phyloP scores from a whole-genome alignment of 2,329 filamentous ascomycete genomes.

The Thielaviopsis punctulata region DNA sequence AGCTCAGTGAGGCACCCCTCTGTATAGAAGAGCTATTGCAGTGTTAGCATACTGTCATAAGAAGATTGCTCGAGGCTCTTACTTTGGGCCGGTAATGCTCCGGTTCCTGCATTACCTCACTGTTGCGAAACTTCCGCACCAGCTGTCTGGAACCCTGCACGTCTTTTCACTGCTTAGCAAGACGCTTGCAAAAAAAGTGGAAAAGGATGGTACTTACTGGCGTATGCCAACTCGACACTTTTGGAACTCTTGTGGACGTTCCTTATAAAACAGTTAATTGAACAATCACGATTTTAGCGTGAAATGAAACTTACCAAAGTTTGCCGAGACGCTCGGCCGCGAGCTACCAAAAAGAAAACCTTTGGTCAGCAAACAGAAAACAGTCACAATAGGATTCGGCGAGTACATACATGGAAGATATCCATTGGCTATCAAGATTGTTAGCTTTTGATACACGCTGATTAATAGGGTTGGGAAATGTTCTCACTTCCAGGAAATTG shows the following conservation, averaged over 20 bases:
- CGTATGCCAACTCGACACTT: constrained; percentile 80
- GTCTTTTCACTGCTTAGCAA: constrained; percentile 29
- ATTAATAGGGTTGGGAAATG: neutral
- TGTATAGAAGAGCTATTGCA: constrained; percentile 32
- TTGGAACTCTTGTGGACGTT: constrained; percentile 72
- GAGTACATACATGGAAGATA: constrained; percentile 46
- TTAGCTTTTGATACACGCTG: neutral
- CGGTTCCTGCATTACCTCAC: constrained; percentile 81
- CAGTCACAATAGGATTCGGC: neutral
- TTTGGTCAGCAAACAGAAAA: neutral
- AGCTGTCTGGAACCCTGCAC: constrained; percentile 87
- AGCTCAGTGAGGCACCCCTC: constrained; percentile 30
- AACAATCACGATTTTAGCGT: constrained; percentile 1
- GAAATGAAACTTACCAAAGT: constrained; percentile 39
- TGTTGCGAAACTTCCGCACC: constrained; percentile 91
- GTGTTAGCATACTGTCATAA: constrained; percentile 1
- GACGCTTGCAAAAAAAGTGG: neutral
- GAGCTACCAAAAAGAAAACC: constrained; percentile 40
- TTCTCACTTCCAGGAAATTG: constrained; percentile 67
- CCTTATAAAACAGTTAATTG: no score
- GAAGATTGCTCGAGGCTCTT: constrained; percentile 11
- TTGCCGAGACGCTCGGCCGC: constrained; percentile 52
- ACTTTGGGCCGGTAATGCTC: constrained; percentile 73
- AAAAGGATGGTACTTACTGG: constrained; percentile 43
- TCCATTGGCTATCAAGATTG: constrained; percentile 40